Percentiles rank a stretch among this genome's conserved stretches.
phyloP scores from a whole-genome alignment of 352 stramenopile species.

The Phytopythium sindhum region DNA sequence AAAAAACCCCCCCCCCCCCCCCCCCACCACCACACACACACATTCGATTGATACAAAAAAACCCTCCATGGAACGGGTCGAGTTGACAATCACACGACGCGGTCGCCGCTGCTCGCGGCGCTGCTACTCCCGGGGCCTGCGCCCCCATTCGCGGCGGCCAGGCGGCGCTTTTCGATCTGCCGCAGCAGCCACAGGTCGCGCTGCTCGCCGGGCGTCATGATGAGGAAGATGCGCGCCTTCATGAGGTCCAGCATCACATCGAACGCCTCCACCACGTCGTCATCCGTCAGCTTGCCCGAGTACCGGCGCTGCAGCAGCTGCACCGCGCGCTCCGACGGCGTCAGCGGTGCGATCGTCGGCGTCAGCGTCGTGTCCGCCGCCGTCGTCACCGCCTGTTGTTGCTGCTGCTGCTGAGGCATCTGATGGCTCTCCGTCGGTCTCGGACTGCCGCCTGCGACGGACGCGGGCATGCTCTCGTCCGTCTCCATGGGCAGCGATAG shows the following conservation, averaged over 20 bases:
- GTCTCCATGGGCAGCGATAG: constrained; percentile 4
- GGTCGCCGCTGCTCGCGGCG: not conserved
- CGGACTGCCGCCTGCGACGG: not conserved
- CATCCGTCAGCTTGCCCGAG: constrained; percentile 6
- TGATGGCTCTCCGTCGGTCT: not conserved
- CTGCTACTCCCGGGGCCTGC: too few species aligned
- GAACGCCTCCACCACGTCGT: constrained; percentile 19
- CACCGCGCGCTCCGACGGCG: constrained; percentile 16
- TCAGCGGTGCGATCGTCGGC: constrained; percentile 7
- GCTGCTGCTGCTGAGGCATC: not conserved
- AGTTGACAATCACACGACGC: not conserved
- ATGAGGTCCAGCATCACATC: constrained; percentile 17
- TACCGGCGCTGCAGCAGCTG: constrained; percentile 17
- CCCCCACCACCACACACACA: too few species aligned
- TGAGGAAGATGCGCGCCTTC: constrained; percentile 18
- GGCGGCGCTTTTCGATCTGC: constrained; percentile 6
- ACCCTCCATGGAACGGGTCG: not conserved
- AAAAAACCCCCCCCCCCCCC: too few species aligned
- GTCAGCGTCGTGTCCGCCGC: not conserved
- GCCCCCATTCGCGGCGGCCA: not conserved
- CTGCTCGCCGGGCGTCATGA: constrained; percentile 14
- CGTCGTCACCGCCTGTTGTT: not conserved
- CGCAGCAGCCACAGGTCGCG: constrained; percentile 18
- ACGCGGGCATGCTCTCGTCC: not conserved
- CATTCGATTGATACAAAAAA: not conserved